Evolutionary conservation across 257 asterid genomes (phyloP), one percentile per base, ranked within the genome.

Genomic region (Nicotiana benthamiana): DNA sequence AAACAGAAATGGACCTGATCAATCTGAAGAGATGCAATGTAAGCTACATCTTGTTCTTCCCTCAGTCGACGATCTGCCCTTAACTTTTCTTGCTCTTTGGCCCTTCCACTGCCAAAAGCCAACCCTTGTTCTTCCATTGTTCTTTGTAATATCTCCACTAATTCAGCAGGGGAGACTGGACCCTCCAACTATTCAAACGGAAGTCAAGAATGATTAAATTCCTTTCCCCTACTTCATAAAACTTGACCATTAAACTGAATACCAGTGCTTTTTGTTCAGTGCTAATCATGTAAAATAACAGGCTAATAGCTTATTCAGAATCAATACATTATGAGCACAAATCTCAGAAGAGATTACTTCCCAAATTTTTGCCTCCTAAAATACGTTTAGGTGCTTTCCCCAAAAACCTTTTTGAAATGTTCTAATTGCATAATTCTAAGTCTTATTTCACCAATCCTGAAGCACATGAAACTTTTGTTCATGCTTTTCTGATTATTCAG

Each of bases 31-130:
- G 98, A 90, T 82, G 91, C 87, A 70, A 93, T 40, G 82, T 90
- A 93, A 76, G 98, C 97, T 79, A 85, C 88, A 87, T 94, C 96
- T 87, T 94, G 98, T 72, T 94, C 97, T 83, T 91, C 98, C 68
- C 90, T 90, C 86, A 93, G 57, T 36, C 84, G 89, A 32, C 80
- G 87, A 65, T 93, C 90, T 9, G 72, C 89, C 65, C 86, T 80
- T 60, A 75, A 81, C 80, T 81, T 88, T 22, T 87, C 94, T 53
- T 90, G 88, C 22, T 85, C 89, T 75, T 74, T 86, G 43, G 89
- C 86, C 67, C 88, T 84, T 34, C 75, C 88, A 83, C 86, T 84
- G 79, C 94, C 94, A 81, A 88, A 89, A 64, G 94, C 96, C 70
- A 75, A 4, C 34, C 97, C 98, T 89, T 93, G 97, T 75, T 93